Base-by-base conservation (phyloP, 441 rosid species). In the Eutrema salsugineum region DNA sequence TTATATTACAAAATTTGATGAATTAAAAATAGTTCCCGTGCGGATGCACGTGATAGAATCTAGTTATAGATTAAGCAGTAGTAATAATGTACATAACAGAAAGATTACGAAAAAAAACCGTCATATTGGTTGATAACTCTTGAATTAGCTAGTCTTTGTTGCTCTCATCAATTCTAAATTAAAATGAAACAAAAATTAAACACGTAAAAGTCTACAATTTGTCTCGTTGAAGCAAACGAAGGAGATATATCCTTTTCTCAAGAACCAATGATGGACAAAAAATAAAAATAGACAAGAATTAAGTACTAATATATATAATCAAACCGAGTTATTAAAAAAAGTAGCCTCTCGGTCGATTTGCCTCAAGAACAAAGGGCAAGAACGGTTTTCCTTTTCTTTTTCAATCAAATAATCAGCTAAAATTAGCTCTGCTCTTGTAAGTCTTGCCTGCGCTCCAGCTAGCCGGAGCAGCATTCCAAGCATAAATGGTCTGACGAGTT, bases 391-490 rank as follows among this genome's bases (percentile, higher is more conserved):
- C 0, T 1, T 2, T 5, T 12, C 5, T 10, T 4, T 11, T 38
- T 38, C 42, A 38, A 19, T 19, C 7, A 1, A 14, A 42, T 1
- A n/a, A 27, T 84, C 75, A 91, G 49, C 16, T 79, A 85, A 93
- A 91, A 75, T 93, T 92, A 66, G 82, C 83, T 17, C 56, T 11
- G 51, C 86, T 5, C 1, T 62, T 30, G 73, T 86, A 91, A 30
- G 91, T 86, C 66, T 77, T 16, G 3, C 94, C 97, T 3, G 75
- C 77, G 11, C 63, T 59, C 97, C 98, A 89, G 40, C 73, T 80
- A 5, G 82, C 20, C 6, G 98, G 97, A 63, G 86, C 90, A 17
- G 84, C 89, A 70, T 90, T 85, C 79, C 58, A 75, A 44, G 86
- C 85, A 11, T 79, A 46, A 42, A 90, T 72, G 47, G 88, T 93